Evolutionary conservation across 495 filamentous ascomycete species (phyloP), one percentile per base, ranked within the genome.

Genomic region (Aspergillus saccharolyticus): DNA sequence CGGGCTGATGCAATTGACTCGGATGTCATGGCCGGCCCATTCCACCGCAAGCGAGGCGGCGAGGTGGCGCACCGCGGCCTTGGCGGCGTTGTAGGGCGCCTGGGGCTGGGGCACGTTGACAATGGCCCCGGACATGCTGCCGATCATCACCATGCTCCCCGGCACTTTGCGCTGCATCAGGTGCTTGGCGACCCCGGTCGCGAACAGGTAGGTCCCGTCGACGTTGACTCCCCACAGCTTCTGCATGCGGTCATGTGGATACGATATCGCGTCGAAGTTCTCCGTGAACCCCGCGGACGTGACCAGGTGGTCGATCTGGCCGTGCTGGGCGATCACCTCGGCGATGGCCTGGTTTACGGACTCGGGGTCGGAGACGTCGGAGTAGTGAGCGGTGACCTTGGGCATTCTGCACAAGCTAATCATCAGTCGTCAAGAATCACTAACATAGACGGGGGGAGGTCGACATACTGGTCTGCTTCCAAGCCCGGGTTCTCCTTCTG

Each of bases 31-130:
- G 50, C 84, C 79, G 4, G 91, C 90, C 91, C 91, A 96, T 67
- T 96, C 91, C 43, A 96, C 92, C 28, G 89, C 89, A 30, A 96
- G 77, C 44, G 84, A 89, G 18, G 85, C 79, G 12, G 87, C 88
- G 44, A 96, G 73, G 66, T 96, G 91, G 22, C 90, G 78, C 24
- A 96, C 90, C 0, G 90, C 91, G 4, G 91, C 91, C 67, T 96
- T 96, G 54, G 90, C 80, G 1, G 85, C 89, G 66, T 96, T 96
- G 69, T 96, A 96, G 0, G 92, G 91, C 64, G 89, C 87, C 69
- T 97, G 93, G 6, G 91, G 91, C 70, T 98, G 93, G 3, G 93
- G 93, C 6, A 97, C 85, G 58, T 97, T 97, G 66, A 97, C 92
- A 61, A 97, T 90, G 39, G 85, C 72, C 44, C 91, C 92, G 30